Percentiles rank a stretch among this genome's conserved stretches.
These are phyloP conservation scores for Arthonia radiata DNA, from an alignment of 495 filamentous ascomycete species.

Conservation along the genomic window DNA sequence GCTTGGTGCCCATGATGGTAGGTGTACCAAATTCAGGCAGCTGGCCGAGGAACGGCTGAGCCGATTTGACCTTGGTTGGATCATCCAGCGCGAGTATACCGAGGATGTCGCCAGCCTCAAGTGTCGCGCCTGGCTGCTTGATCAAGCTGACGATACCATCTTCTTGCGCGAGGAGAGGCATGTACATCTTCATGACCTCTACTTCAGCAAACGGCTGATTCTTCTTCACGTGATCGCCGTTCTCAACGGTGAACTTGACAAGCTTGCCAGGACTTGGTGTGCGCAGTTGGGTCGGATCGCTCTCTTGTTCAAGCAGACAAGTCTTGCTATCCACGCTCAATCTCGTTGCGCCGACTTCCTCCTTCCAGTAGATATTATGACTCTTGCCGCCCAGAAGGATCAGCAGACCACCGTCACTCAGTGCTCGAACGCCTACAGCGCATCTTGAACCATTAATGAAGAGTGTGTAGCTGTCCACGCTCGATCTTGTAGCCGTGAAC, in stretches of 20 bases:
- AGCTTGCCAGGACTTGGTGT: constrained; percentile 92
- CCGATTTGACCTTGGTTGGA: constrained; percentile 87
- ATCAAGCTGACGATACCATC: constrained; percentile 94
- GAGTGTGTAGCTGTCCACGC: constrained; percentile 82
- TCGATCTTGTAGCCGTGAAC: constrained; percentile 89
- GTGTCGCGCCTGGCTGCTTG: constrained; percentile 95
- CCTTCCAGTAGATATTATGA: constrained; percentile 99
- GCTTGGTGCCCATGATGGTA: constrained; percentile 71
- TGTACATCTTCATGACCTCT: constrained; percentile 99
- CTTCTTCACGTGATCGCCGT: constrained; percentile 79
- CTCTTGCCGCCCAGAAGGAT: constrained; percentile 71
- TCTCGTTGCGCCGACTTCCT: constrained; percentile 86
- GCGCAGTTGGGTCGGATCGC: constrained; percentile 90
- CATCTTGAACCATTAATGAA: constrained; percentile 99
- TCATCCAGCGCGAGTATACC: constrained; percentile 92
- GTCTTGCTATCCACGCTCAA: constrained; percentile 95
- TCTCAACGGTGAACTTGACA: constrained; percentile 94
- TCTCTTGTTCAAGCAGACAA: constrained; percentile 93
- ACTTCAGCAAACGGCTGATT: constrained; percentile 92
- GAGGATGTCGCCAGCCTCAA: constrained; percentile 96
- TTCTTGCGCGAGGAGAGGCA: constrained; percentile 92
- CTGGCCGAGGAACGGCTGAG: constrained; percentile 82
- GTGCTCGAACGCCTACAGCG: constrained; percentile 71
- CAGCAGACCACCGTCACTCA: constrained; percentile 86
- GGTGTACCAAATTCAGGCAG: constrained; percentile 73